Conservation (phyloP, 352 stramenopile species). For the Chrysophaeum taylorii region DNA sequence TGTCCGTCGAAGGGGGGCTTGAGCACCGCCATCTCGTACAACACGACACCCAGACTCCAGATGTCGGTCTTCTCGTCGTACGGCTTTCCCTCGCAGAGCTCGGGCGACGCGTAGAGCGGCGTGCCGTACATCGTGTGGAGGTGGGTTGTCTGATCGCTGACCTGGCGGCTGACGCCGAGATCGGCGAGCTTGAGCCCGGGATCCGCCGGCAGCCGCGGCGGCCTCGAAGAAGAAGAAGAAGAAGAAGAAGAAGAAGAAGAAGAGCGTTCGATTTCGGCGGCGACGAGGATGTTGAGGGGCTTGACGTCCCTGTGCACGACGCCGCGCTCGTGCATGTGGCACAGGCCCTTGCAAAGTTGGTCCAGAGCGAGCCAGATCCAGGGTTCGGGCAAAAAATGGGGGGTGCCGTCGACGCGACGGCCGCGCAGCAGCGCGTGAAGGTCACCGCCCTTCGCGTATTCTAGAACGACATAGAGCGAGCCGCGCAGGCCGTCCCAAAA, state of each 20-base stretch:
- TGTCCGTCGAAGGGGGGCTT: slow-evolving; percentile 55
- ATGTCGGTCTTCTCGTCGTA: slow-evolving; percentile 71
- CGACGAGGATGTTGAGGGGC: slow-evolving; percentile 40
- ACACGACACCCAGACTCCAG: slow-evolving; percentile 63
- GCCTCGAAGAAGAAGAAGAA: too few relatives aligned
- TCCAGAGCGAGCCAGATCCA: slow-evolving; percentile 61
- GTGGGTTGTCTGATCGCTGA: slow-evolving; percentile 32
- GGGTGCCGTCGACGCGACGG: slow-evolving; percentile 38
- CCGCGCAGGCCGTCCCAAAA: slow-evolving; percentile 34
- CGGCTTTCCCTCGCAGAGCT: slow-evolving; percentile 58
- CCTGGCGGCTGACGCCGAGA: slow-evolving; percentile 50
- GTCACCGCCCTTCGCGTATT: slow-evolving; percentile 62
- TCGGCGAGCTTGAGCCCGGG: slow-evolving; percentile 61
- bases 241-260: too few relatives aligned
- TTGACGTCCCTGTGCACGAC: slow-evolving; percentile 50
- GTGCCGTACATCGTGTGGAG: slow-evolving; percentile 28
- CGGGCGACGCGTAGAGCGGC: slow-evolving; percentile 58
- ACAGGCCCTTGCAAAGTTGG: slow-evolving; percentile 48
- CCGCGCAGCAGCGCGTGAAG: slow-evolving; percentile 48
- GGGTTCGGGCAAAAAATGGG: slow-evolving; percentile 46
- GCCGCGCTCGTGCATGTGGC: slow-evolving; percentile 37
- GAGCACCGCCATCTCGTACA: slow-evolving; percentile 63
- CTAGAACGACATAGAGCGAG: slow-evolving; percentile 66
- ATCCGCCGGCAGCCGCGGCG: slow-evolving; percentile 41
- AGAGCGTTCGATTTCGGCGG: background rate